These are phyloP conservation scores for Verbena officinalis DNA, from an alignment of 257 asterid genomes.

Conservation along the genomic window DNA sequence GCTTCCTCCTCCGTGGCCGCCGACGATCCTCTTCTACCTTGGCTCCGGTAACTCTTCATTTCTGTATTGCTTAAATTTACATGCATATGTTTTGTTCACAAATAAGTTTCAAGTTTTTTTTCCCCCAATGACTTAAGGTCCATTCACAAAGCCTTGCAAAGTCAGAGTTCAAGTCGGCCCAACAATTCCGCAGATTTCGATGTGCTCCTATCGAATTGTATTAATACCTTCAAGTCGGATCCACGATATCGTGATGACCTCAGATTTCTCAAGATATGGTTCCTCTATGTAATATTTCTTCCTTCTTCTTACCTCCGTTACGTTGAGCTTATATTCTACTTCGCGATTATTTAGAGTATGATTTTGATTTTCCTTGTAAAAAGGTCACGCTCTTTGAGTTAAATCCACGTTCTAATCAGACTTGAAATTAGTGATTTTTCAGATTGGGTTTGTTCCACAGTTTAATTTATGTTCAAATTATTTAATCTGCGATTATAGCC, in stretches of 20 bases:
- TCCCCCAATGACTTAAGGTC: slow-evolving; percentile 45
- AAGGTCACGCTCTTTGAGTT: neutral
- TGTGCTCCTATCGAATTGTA: slow-evolving; percentile 50
- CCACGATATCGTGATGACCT: slow-evolving; percentile 68
- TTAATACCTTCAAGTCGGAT: slow-evolving; percentile 61
- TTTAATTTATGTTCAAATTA: slow-evolving; percentile 9
- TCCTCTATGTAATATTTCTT: slow-evolving; percentile 62
- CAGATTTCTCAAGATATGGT: slow-evolving; percentile 95
- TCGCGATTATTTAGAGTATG: neutral
- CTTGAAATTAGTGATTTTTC: neutral
- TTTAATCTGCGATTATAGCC: neutral
- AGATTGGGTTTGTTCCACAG: neutral
- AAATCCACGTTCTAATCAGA: neutral
- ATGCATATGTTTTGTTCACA: slow-evolving; percentile 11
- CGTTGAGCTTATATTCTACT: slow-evolving; percentile 8
- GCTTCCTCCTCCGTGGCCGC: slow-evolving; percentile 17
- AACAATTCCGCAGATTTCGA: slow-evolving; percentile 41
- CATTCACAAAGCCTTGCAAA: slow-evolving; percentile 44
- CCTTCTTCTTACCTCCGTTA: neutral
- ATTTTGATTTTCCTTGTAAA: neutral
- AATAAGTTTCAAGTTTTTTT: slow-evolving; percentile 20
- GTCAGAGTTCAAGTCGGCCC: slow-evolving; percentile 28
- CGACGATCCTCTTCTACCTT: slow-evolving; percentile 71
- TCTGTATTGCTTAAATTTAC: neutral
- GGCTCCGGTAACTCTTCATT: slow-evolving; percentile 50